Base-by-base conservation (phyloP, 306 rosid genomes). In the Vigna nakashimae region DNA sequence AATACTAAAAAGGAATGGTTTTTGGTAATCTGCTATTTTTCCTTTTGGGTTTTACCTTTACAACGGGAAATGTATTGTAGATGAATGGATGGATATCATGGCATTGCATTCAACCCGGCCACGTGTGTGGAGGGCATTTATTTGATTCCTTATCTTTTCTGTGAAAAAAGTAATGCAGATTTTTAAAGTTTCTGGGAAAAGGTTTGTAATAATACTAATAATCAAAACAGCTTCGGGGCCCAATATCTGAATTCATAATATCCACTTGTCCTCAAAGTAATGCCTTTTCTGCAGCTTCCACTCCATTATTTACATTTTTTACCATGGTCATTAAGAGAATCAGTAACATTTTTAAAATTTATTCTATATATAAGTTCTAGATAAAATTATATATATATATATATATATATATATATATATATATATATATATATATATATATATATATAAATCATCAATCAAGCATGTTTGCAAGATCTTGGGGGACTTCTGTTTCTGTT, bases 241-340 rank as follows among this genome's bases (percentile, higher is more conserved):
- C 84, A 62, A 43, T 64, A 78, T 75, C 36, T 18, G 80, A 73
- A 70, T 82, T 79, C 70, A 65, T 74, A 55, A 71, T 85, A 79
- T 79, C 86, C 88, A 74, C 84, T 40, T 68, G 69, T 84, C 78
- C 81, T 73, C 82, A 57, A 78, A 74, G 78, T 20, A 32, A 78
- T 57, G 46, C 63, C 22, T 62, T 79, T 74, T 69, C 50, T 28
- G 40, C 4, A 42, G 46, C 16, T 36, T 28, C 32, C 64, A 8
- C 38, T 60, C 78, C 74, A 69, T 63, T 53, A 77, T 81, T 73
- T 67, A 13, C 48, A 38, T 3, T 1, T 17, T 71, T 65, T 49
- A 66, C 66, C 16, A 18, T 72, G 13, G 32, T 56, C 20, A 74
- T 45, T 45, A 45, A 48, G 28, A 45, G 20, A 11, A 66, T 18